Conservation (phyloP, 306 rosid genomes). For the Sphenostylis stenocarpa region DNA sequence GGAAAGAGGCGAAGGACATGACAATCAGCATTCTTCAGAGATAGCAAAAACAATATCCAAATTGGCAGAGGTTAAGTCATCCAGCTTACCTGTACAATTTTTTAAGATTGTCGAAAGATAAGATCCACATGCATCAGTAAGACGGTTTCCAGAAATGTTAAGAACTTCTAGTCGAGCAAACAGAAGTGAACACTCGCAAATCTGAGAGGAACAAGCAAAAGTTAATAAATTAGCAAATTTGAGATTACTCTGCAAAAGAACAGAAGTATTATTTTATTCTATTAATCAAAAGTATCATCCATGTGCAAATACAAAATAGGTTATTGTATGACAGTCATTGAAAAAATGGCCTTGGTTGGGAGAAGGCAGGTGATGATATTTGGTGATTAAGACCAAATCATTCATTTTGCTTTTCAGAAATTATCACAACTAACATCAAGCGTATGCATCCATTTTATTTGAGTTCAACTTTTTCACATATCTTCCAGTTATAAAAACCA, state of each 20-base stretch:
- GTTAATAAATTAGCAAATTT: conserved; percentile 8
- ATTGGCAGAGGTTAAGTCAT: conserved; percentile 27
- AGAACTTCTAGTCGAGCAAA: conserved; percentile 84
- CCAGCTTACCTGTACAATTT: conserved; percentile 70
- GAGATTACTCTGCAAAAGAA: conserved; percentile 4
- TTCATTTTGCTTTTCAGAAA: conserved; percentile 16
- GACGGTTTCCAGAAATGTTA: conserved; percentile 87
- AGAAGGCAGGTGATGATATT: not conserved
- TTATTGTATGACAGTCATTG: not conserved
- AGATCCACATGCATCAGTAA: conserved; percentile 87
- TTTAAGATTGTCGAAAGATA: conserved; percentile 78
- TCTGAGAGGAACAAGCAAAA: conserved; percentile 48
- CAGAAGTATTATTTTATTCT: conserved; percentile 5
- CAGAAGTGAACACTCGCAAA: conserved; percentile 79
- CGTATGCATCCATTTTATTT: conserved; percentile 9
- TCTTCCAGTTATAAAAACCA: not conserved
- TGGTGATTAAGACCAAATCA: conserved; percentile 16
- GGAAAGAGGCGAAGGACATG: conserved; percentile 17
- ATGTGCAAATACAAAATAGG: not conserved
- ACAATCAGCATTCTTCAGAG: conserved; percentile 14
- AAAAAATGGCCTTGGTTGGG: not conserved
- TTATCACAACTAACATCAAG: conserved; percentile 6
- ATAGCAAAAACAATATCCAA: conserved; percentile 11
- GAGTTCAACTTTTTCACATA: conserved; percentile 13
- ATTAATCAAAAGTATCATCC: not conserved